Percentiles rank a stretch among this genome's conserved stretches.
These are phyloP conservation scores for Mycocentrospora acerina DNA, from an alignment of 2,329 filamentous ascomycete genomes.

Conservation along the genomic window DNA sequence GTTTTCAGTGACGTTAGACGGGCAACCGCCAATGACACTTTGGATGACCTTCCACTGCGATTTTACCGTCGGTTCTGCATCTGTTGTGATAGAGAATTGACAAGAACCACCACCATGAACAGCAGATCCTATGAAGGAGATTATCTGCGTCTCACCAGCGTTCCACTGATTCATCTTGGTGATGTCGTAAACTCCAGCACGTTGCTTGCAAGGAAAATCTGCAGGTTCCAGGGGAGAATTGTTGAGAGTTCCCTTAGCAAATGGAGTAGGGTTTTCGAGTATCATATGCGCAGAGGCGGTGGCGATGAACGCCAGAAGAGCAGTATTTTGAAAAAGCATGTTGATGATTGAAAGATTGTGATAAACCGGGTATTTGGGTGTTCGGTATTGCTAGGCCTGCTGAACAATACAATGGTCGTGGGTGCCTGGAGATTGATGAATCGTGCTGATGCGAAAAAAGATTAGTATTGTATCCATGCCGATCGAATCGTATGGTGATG, in stretches of 20 bases:
- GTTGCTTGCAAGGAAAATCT: slow-evolving; percentile 83
- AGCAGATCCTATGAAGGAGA: slow-evolving; percentile 52
- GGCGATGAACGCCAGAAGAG: slow-evolving; percentile 58
- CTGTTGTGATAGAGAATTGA: slow-evolving; percentile 83
- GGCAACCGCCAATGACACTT: slow-evolving; percentile 84
- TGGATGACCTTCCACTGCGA: slow-evolving; percentile 87
- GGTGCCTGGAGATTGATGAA: slow-evolving; percentile 10
- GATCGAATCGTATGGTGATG: no score
- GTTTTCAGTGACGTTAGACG: slow-evolving; percentile 57
- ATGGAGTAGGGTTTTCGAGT: slow-evolving; percentile 70
- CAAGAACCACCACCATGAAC: slow-evolving; percentile 91
- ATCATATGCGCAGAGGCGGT: slow-evolving; percentile 73
- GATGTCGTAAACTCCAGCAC: slow-evolving; percentile 49
- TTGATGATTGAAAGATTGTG: slow-evolving; percentile 36
- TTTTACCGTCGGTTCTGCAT: slow-evolving; percentile 60
- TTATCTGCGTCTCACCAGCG: slow-evolving; percentile 52
- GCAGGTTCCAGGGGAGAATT: slow-evolving; percentile 65
- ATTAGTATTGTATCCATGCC: background rate
- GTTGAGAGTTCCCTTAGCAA: slow-evolving; percentile 48
- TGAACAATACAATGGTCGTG: slow-evolving; percentile 33
- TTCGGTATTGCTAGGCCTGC: slow-evolving; percentile 41
- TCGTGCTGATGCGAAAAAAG: slow-evolving; percentile 4
- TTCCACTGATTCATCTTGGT: slow-evolving; percentile 61
- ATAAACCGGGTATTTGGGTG: slow-evolving; percentile 13
- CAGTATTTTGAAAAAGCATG: slow-evolving; percentile 54